phyloP scores from a whole-genome alignment of 495 filamentous ascomycete genomes.

The Penicillium angulare region DNA sequence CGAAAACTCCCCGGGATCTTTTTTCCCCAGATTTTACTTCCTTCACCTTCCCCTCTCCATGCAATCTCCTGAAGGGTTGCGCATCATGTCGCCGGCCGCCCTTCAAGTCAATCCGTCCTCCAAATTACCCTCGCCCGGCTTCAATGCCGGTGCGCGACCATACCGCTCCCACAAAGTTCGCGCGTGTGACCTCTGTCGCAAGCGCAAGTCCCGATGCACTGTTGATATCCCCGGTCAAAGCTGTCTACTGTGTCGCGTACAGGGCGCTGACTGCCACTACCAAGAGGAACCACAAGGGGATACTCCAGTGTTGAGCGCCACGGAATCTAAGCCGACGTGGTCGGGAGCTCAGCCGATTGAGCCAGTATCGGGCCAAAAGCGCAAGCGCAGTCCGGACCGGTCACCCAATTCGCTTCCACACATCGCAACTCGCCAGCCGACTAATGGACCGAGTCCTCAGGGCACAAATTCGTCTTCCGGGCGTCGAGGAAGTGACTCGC shows the following conservation, averaged over 20 bases:
- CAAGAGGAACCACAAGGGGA: conserved; percentile 39
- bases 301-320: conserved; percentile 21
- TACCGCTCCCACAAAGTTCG: conserved; percentile 53
- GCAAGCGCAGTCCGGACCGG: conserved; percentile 37
- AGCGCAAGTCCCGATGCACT: conserved; percentile 52
- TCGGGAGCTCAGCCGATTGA: conserved; percentile 23
- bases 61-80: conserved; percentile 14
- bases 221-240: conserved; percentile 48
- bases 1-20: conserved; percentile 26
- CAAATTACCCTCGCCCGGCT: conserved; percentile 40
- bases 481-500: conserved; percentile 33
- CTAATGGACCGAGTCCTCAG: conserved; percentile 27
- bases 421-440: conserved; percentile 12
- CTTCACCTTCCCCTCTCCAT: conserved; percentile 6
- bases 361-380: conserved; percentile 32
- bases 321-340: conserved; percentile 29
- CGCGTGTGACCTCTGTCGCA: conserved; percentile 52
- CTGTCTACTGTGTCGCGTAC: conserved; percentile 50
- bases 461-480: conserved; percentile 29
- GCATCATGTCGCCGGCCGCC: conserved; percentile 40
- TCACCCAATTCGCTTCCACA: conserved; percentile 15
- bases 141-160: conserved; percentile 47
- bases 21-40: conserved; percentile 18
- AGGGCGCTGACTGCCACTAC: conserved; percentile 49
- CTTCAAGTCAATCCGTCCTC: conserved; percentile 31